Conservation (phyloP, 768 basidiomycete genomes). For the Daedalea quercina region DNA sequence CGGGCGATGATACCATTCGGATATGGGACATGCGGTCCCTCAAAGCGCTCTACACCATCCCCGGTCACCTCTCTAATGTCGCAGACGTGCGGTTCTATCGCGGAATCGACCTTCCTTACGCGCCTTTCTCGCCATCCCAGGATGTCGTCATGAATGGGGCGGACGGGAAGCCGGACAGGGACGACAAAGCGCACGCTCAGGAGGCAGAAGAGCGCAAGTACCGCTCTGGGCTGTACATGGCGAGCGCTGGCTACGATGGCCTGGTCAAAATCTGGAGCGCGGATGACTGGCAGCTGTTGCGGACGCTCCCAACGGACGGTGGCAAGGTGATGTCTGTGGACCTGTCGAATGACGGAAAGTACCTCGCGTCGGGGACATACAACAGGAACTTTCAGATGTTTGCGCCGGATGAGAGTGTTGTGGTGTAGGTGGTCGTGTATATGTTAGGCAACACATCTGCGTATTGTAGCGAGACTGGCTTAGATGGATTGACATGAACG, state of each 20-base stretch:
- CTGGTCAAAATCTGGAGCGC: conserved; percentile 95
- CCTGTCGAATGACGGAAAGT: conserved; percentile 72
- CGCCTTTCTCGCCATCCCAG: conserved; percentile 16
- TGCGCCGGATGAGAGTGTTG: conserved; percentile 59
- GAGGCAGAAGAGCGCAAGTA: conserved; percentile 68
- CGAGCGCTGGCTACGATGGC: conserved; percentile 91
- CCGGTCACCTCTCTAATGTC: conserved; percentile 91
- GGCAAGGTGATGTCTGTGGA: conserved; percentile 99
- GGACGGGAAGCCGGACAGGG: conserved; percentile 28
- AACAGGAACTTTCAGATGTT: conserved; percentile 94
- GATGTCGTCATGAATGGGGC: conserved; percentile 42
- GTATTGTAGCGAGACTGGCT: no score
- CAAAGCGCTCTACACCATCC: conserved; percentile 91
- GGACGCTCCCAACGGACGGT: conserved; percentile 84
- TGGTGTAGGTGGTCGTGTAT: conserved; percentile 14
- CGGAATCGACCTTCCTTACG: conserved; percentile 41
- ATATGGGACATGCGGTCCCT: conserved; percentile 98
- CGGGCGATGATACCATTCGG: conserved; percentile 94
- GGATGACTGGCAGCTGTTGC: conserved; percentile 94
- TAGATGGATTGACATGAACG: no score
- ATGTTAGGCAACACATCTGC: no score
- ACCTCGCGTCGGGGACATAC: conserved; percentile 86
- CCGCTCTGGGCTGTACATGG: conserved; percentile 87
- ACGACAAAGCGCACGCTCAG: conserved; percentile 18
- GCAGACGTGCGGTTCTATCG: conserved; percentile 95